Percentiles rank a stretch among this genome's conserved stretches.
Evolutionary conservation across 805 yeast species (phyloP).

Genomic region (Ogataea trehaloabstinens): DNA sequence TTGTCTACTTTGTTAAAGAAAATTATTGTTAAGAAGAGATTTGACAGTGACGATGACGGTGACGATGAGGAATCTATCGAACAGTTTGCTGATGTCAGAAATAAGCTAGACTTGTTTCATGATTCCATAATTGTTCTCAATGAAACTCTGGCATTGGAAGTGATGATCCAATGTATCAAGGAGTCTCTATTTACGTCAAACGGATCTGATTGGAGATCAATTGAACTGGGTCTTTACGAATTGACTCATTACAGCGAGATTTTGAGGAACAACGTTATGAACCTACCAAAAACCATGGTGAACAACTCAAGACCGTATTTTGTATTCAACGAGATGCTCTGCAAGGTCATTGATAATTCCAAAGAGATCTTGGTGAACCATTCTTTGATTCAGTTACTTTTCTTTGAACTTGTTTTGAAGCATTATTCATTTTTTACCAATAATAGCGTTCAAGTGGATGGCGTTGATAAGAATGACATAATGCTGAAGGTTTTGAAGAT

Average conservation of each 20-base stretch:
- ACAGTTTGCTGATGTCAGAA: constrained; percentile 78
- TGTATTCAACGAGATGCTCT: constrained; percentile 60
- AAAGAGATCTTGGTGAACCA: constrained; percentile 53
- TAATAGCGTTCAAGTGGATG: constrained; percentile 38
- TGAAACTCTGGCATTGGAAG: constrained; percentile 35
- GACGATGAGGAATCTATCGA: constrained; percentile 72
- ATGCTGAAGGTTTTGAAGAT: constrained; percentile 66
- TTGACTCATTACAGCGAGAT: constrained; percentile 77
- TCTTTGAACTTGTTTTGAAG: constrained; percentile 82
- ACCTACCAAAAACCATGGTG: constrained; percentile 63
- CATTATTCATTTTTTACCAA: constrained; percentile 63
- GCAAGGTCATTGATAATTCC: constrained; percentile 39
- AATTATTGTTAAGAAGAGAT: constrained; percentile 74
- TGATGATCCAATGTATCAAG: constrained; percentile 47
- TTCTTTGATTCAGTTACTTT: constrained; percentile 76
- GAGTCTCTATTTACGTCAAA: constrained; percentile 30
- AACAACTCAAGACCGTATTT: constrained; percentile 62
- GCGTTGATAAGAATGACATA: constrained; percentile 45
- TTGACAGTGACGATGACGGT: constrained; percentile 57
- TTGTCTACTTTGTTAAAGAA: constrained; percentile 64
- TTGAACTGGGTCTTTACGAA: constrained; percentile 86
- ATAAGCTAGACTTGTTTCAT: constrained; percentile 72
- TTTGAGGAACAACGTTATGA: constrained; percentile 72
- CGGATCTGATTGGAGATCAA: constrained; percentile 64
- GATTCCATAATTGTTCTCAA: constrained; percentile 64